A percentile compares a stretch with the other conserved stretches of the same genome.
Evolutionary conservation across 2,329 filamentous ascomycete species (phyloP).

Genomic region (Aspergillus brunneoviolaceus): DNA sequence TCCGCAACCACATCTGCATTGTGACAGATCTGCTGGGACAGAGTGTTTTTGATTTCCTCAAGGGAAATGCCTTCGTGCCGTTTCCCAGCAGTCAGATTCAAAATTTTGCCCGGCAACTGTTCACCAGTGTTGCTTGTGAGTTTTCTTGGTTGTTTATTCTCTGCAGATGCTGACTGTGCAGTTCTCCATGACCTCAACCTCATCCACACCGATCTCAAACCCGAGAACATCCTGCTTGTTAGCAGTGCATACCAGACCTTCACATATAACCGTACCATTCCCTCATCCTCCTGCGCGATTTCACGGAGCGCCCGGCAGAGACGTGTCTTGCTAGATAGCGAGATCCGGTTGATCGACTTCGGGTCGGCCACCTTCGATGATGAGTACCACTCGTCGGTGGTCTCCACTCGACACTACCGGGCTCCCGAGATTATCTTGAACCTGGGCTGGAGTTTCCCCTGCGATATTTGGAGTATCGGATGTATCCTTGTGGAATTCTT

Average conservation of each 20-base stretch:
- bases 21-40: constrained; percentile 78
- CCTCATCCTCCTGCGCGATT: constrained; percentile 61
- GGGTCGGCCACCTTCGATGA: constrained; percentile 68
- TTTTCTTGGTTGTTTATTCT: constrained; percentile 26
- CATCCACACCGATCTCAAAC: constrained; percentile 81
- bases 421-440: constrained; percentile 68
- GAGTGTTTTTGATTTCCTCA: constrained; percentile 97
- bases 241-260: constrained; percentile 66
- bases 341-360: constrained; percentile 68
- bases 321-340: constrained; percentile 63
- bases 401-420: constrained; percentile 66
- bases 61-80: constrained; percentile 90
- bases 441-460: constrained; percentile 66
- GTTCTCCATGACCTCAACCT: constrained; percentile 95
- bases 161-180: constrained; percentile 43
- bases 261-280: constrained; percentile 67
- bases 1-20: constrained; percentile 91
- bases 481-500: constrained; percentile 69
- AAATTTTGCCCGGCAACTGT: constrained; percentile 88
- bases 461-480: constrained; percentile 69
- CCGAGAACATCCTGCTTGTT: constrained; percentile 67
- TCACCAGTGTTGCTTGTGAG: constrained; percentile 98
- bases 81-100: constrained; percentile 99
- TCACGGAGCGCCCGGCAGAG: constrained; percentile 60
- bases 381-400: constrained; percentile 67